These are phyloP conservation scores for Carex littledalei DNA, from an alignment of 176 grass and related monocot species.

Conservation along the genomic window DNA sequence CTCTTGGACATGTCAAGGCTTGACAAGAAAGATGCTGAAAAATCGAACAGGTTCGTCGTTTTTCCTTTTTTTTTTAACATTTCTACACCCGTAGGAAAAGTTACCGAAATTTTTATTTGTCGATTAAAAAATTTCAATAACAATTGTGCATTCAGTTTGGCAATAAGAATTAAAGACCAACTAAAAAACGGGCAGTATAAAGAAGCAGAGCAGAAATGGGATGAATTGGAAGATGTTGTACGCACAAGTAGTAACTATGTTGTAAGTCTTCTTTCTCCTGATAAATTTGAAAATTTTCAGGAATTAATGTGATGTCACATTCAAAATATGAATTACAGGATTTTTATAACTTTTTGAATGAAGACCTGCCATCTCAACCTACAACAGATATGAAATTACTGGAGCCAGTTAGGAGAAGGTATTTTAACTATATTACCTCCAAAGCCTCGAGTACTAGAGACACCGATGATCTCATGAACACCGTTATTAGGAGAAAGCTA, in stretches of 20 bases:
- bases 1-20: conserved; percentile 66
- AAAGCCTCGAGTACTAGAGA: conserved; percentile 22
- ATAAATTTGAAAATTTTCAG: not conserved
- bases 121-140: not conserved
- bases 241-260: conserved; percentile 31
- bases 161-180: conserved; percentile 43
- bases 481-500: conserved; percentile 65
- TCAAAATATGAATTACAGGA: conserved; percentile 31
- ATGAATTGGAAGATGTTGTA: conserved; percentile 39
- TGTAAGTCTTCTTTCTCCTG: conserved; percentile 16
- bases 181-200: conserved; percentile 24
- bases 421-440: conserved; percentile 44
- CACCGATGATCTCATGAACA: conserved; percentile 49
- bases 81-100: not conserved
- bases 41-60: conserved; percentile 29
- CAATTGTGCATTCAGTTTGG: conserved; percentile 21
- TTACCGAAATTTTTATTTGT: not conserved
- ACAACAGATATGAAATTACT: conserved; percentile 1
- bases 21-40: conserved; percentile 40
- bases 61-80: not conserved
- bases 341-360: conserved; percentile 84
- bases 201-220: conserved; percentile 51
- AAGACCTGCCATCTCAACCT: conserved; percentile 19
- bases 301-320: not conserved
- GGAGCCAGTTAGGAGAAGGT: conserved; percentile 26